These are phyloP conservation scores for Stramenopiles sp. DNA, from an alignment of 352 stramenopile species.

Conservation along the genomic window DNA sequence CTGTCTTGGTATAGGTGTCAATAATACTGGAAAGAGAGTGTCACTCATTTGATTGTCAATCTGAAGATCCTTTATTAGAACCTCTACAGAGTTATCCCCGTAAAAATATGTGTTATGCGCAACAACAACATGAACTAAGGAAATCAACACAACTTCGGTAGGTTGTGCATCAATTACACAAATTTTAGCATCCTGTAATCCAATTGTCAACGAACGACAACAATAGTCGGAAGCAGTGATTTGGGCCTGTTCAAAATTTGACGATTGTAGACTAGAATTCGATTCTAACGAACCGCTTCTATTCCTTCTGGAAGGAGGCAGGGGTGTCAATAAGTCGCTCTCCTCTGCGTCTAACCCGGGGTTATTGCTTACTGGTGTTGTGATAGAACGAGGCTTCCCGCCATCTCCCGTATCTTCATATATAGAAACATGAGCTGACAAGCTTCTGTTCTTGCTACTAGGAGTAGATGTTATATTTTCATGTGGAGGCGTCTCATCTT, in stretches of 20 bases:
- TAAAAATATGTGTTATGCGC: slow-evolving; percentile 36
- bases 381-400: not conserved
- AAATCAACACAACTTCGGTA: slow-evolving; percentile 48
- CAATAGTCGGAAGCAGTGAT: too few species aligned
- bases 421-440: too few species aligned
- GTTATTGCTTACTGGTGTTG: not conserved
- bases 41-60: slow-evolving; percentile 50
- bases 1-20: slow-evolving; percentile 37
- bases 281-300: too few species aligned
- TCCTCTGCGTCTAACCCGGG: too few species aligned
- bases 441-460: not conserved
- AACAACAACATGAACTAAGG: slow-evolving; percentile 40
- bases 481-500: too few species aligned
- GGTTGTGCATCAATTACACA: slow-evolving; percentile 40
- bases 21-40: slow-evolving; percentile 51
- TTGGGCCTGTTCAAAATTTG: too few species aligned
- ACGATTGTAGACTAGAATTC: too few species aligned
- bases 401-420: too few species aligned
- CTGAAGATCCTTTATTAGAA: slow-evolving; percentile 53
- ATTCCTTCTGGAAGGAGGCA: too few species aligned
- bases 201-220: not conserved
- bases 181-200: not conserved
- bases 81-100: slow-evolving; percentile 49
- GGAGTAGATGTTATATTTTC: too few species aligned
- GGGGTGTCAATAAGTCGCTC: too few species aligned